Percentiles rank a stretch among this genome's conserved stretches.
Conservation (phyloP, 2,329 filamentous ascomycete species). For the Lecanicillium sp. region DNA sequence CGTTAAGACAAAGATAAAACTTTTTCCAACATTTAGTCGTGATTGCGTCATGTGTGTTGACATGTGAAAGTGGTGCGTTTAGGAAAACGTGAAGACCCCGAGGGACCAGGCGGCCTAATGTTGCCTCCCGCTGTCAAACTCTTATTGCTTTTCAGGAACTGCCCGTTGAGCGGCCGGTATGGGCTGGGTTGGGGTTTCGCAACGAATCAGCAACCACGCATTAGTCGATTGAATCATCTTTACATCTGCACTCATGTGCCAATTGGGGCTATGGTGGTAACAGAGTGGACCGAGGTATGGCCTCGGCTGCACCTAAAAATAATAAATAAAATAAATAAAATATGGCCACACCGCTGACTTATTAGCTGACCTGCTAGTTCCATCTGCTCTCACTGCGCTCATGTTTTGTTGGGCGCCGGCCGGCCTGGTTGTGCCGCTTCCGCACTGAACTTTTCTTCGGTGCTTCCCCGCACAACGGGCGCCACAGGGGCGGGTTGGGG, state of each 20-base stretch:
- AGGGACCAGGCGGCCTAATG: background rate
- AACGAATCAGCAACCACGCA: too few relatives aligned
- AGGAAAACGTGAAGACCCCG: background rate
- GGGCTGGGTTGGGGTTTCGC: too few relatives aligned
- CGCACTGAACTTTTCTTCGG: background rate
- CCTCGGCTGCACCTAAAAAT: background rate
- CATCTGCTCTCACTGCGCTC: background rate
- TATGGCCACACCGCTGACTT: too few relatives aligned
- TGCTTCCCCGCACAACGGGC: too few relatives aligned
- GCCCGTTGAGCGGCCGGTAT: too few relatives aligned
- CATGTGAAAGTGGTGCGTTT: slow-evolving; percentile 4
- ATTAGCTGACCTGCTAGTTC: background rate
- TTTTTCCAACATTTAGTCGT: too few relatives aligned
- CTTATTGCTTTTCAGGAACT: too few relatives aligned
- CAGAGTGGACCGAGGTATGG: background rate
- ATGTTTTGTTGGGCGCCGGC: background rate
- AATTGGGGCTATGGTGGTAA: background rate
- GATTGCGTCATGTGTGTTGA: too few relatives aligned
- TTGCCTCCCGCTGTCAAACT: background rate
- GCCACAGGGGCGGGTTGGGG: too few relatives aligned
- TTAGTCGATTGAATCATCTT: too few relatives aligned
- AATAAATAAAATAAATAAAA: too few relatives aligned
- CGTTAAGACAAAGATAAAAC: too few relatives aligned
- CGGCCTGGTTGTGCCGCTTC: background rate
- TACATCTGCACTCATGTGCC: background rate